phyloP scores from a whole-genome alignment of 257 asterid species.

The Nemophila menziesii region DNA sequence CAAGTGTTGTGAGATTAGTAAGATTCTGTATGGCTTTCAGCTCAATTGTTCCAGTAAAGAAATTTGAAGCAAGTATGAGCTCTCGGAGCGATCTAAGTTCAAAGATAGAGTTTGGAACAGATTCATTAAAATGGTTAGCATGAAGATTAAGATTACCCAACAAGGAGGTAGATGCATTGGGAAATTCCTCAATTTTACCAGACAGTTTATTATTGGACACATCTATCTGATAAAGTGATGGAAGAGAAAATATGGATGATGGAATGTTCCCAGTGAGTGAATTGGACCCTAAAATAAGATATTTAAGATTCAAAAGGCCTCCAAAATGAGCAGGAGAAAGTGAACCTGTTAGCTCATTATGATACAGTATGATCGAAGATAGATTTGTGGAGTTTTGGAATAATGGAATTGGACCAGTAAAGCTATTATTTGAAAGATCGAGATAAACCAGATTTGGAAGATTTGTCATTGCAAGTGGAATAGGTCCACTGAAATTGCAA shows the following conservation, averaged over 20 bases:
- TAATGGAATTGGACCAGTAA: slow-evolving; percentile 30
- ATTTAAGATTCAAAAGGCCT: slow-evolving; percentile 21
- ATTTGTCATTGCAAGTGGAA: slow-evolving; percentile 26
- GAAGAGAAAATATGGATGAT: slow-evolving; percentile 25
- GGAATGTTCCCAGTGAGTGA: slow-evolving; percentile 33
- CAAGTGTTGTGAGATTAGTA: not conserved
- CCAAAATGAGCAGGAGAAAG: slow-evolving; percentile 28
- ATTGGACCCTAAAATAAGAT: slow-evolving; percentile 23
- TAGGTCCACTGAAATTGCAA: slow-evolving; percentile 34
- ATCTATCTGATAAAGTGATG: slow-evolving; percentile 20
- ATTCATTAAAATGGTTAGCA: slow-evolving; percentile 10
- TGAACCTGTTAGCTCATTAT: slow-evolving; percentile 26
- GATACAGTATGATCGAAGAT: slow-evolving; percentile 15
- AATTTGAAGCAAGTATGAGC: slow-evolving; percentile 7
- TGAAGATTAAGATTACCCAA: slow-evolving; percentile 30
- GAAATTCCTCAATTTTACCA: slow-evolving; percentile 23
- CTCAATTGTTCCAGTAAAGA: slow-evolving; percentile 8
- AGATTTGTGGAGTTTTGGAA: slow-evolving; percentile 32
- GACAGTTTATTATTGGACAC: slow-evolving; percentile 31
- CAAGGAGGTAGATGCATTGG: slow-evolving; percentile 11
- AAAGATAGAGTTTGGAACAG: slow-evolving; percentile 9
- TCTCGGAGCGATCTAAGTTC: not conserved
- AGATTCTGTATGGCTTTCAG: not conserved
- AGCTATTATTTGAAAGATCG: slow-evolving; percentile 26
- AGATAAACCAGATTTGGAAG: slow-evolving; percentile 22